A percentile compares a stretch with the other conserved stretches of the same genome.
phyloP scores from a whole-genome alignment of 2,329 filamentous ascomycete genomes.

The Clonostachys sp. region DNA sequence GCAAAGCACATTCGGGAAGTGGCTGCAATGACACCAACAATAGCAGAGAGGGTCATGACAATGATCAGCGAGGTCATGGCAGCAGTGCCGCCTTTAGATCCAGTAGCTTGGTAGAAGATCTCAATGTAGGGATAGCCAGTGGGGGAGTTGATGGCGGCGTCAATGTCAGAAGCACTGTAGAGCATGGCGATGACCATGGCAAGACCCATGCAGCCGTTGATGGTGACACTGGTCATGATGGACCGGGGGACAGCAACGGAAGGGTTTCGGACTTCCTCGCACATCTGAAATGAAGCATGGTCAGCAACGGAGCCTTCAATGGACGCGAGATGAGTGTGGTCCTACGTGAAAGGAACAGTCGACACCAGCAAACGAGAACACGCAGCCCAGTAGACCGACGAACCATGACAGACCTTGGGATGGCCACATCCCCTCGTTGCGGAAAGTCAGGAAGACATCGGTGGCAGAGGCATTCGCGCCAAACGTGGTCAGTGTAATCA shows the following conservation, averaged over 20 bases:
- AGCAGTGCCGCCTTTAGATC: constrained; percentile 38
- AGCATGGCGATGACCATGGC: constrained; percentile 12
- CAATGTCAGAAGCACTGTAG: constrained; percentile 36
- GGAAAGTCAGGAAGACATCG: constrained; percentile 36
- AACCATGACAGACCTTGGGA: constrained; percentile 37
- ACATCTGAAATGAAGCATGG: constrained; percentile 23
- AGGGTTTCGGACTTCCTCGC: constrained; percentile 41
- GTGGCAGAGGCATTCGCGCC: constrained; percentile 20
- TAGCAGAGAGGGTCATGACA: constrained; percentile 40
- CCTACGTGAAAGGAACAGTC: constrained; percentile 22
- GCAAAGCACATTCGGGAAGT: constrained; percentile 54
- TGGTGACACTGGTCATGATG: constrained; percentile 39
- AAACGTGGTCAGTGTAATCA: constrained; percentile 21
- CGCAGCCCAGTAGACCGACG: constrained; percentile 35
- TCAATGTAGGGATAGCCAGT: constrained; percentile 56
- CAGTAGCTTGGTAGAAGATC: constrained; percentile 47
- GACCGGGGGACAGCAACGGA: constrained; percentile 43
- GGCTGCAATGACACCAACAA: constrained; percentile 49
- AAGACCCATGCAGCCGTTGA: constrained; percentile 49
- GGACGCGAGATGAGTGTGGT: neutral
- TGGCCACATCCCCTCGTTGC: constrained; percentile 38
- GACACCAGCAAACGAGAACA: constrained; percentile 24
- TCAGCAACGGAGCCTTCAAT: neutral
- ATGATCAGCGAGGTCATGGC: constrained; percentile 45
- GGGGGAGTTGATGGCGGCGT: constrained; percentile 31